Evolutionary conservation across 495 filamentous ascomycete genomes (phyloP).

Genomic region (Aspergillus panamensis): DNA sequence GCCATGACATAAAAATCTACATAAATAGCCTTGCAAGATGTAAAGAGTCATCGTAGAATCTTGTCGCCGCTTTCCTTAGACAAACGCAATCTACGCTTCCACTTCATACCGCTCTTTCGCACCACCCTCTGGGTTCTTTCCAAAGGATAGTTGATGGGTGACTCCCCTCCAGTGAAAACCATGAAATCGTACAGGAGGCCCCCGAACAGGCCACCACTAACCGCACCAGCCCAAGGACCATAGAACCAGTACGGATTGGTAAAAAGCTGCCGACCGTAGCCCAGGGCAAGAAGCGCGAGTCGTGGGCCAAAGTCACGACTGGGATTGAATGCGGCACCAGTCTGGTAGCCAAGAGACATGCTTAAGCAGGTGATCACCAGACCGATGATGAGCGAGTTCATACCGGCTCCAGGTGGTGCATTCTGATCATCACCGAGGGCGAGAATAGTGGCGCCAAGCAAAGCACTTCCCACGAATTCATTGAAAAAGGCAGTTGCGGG

Average conservation of each 20-base stretch:
- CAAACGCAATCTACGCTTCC: constrained; percentile 29
- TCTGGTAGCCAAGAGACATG: constrained; percentile 46
- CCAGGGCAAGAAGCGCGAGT: constrained; percentile 38
- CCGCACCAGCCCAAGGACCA: constrained; percentile 46
- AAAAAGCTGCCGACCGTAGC: constrained; percentile 42
- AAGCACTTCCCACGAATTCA: constrained; percentile 47
- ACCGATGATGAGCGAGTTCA: constrained; percentile 48
- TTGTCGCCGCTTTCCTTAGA: constrained; percentile 10
- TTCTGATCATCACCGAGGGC: constrained; percentile 55
- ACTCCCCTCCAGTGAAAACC: constrained; percentile 52
- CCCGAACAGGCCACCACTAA: constrained; percentile 44
- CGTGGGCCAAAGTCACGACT: constrained; percentile 52
- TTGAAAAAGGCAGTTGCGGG: constrained; percentile 48
- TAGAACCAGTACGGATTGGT: constrained; percentile 50
- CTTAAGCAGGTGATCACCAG: constrained; percentile 41
- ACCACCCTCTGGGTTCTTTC: constrained; percentile 35
- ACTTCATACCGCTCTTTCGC: constrained; percentile 35
- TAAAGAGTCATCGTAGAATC: background rate
- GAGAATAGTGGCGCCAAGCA: constrained; percentile 45
- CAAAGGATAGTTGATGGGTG: constrained; percentile 49
- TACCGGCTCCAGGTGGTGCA: constrained; percentile 52
- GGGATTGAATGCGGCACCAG: constrained; percentile 48
- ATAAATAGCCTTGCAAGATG: no score
- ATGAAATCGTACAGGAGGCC: constrained; percentile 51
- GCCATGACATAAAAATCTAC: no score